Percentiles rank a stretch among this genome's conserved stretches.
Conservation (phyloP, 2,329 filamentous ascomycete genomes). For the Phaeophleospora eucalypticola region DNA sequence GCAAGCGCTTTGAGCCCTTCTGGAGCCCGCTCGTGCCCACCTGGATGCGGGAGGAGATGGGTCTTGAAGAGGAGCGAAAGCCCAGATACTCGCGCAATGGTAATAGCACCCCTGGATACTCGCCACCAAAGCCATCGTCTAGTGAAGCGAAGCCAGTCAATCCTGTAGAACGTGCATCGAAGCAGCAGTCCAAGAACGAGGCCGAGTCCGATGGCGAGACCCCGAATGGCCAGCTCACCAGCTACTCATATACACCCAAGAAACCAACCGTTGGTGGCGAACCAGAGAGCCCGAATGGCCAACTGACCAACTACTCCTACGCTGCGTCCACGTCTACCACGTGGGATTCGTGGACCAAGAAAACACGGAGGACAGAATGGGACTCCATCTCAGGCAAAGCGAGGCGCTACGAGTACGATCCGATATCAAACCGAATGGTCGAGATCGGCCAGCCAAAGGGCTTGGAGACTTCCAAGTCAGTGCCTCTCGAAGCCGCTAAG, state of each 20-base stretch:
- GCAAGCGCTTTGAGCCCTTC: conserved; percentile 35
- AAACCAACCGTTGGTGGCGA: conserved; percentile 9
- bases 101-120: conserved; percentile 1
- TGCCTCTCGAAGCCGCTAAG: background rate
- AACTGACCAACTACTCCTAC: conserved; percentile 24
- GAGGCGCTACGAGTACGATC: conserved; percentile 35
- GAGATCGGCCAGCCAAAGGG: conserved; percentile 14
- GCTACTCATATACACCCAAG: conserved; percentile 21
- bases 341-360: conserved; percentile 32
- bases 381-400: conserved; percentile 29
- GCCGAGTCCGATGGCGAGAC: conserved; percentile 5
- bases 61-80: conserved; percentile 16
- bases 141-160: conserved; percentile 5
- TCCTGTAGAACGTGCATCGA: background rate
- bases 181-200: conserved; percentile 3
- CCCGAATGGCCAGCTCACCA: conserved; percentile 14
- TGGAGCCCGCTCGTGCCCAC: conserved; percentile 30
- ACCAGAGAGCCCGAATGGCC: conserved; percentile 14
- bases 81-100: conserved; percentile 10
- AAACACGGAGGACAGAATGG: conserved; percentile 29
- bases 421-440: conserved; percentile 37
- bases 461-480: background rate
- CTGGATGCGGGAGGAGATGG: conserved; percentile 30
- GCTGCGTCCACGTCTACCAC: conserved; percentile 22
- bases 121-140: conserved; percentile 3